Evolutionary conservation across 306 rosid genomes (phyloP).

Genomic region (Rosa chinensis): DNA sequence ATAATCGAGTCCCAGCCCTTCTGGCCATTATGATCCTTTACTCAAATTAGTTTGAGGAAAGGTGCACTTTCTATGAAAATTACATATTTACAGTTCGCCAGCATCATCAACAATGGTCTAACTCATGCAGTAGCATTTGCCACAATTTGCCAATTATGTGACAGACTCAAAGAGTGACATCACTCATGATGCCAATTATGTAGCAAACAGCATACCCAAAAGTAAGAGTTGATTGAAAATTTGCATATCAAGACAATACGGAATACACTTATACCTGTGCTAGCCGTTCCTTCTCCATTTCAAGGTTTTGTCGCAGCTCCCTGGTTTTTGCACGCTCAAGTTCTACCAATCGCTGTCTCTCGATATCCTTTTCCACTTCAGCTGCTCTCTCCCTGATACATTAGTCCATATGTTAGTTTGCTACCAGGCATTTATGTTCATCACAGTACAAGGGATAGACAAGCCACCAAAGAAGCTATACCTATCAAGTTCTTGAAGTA

Average conservation of each 20-base stretch:
- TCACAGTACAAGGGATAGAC: constrained; percentile 22
- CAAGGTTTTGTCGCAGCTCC: constrained; percentile 88
- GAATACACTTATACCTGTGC: constrained; percentile 55
- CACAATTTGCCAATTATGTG: background rate
- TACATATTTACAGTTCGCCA: background rate
- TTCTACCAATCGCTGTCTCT: constrained; percentile 80
- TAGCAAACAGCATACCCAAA: background rate
- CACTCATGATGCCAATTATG: background rate
- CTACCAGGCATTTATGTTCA: background rate
- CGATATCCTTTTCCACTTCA: constrained; percentile 83
- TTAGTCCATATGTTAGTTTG: background rate
- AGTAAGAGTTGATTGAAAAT: background rate
- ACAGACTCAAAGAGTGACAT: background rate
- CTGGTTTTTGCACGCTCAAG: constrained; percentile 84
- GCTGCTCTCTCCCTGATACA: constrained; percentile 65
- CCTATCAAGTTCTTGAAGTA: constrained; percentile 89
- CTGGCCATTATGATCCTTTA: background rate
- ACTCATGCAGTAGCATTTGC: background rate
- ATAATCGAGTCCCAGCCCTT: background rate
- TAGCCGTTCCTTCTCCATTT: constrained; percentile 91
- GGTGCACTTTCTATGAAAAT: background rate
- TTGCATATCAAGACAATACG: background rate
- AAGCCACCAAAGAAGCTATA: constrained; percentile 29
- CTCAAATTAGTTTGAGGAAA: background rate
- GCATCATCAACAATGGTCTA: background rate